Conservation (phyloP, 2,329 filamentous ascomycete species). For the Fusarium sp. region DNA sequence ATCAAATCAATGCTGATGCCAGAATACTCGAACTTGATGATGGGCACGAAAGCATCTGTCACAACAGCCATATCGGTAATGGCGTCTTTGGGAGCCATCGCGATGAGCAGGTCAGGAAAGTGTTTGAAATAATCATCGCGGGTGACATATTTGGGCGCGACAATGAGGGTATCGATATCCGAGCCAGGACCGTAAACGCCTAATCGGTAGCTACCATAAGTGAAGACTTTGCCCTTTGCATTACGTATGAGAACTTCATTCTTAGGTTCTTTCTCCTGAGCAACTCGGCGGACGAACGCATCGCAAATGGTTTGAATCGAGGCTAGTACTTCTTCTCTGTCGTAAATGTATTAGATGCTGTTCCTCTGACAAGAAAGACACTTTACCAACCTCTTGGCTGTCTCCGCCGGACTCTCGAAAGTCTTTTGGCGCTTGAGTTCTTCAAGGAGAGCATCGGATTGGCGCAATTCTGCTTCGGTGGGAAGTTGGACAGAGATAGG, state of each 20-base stretch:
- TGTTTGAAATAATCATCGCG: slow-evolving; percentile 92
- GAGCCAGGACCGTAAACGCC: slow-evolving; percentile 96
- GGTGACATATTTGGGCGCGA: slow-evolving; percentile 89
- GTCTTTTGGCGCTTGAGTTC: slow-evolving; percentile 92
- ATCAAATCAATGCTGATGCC: slow-evolving; percentile 97
- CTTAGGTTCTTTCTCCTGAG: slow-evolving; percentile 76
- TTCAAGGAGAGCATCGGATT: slow-evolving; percentile 83
- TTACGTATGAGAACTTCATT: slow-evolving; percentile 83
- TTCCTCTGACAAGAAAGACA: background rate
- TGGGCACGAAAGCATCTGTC: slow-evolving; percentile 91
- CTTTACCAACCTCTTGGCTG: slow-evolving; percentile 77
- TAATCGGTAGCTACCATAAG: slow-evolving; percentile 94
- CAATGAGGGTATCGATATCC: slow-evolving; percentile 96
- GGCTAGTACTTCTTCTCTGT: slow-evolving; percentile 70
- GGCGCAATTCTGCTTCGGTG: slow-evolving; percentile 79
- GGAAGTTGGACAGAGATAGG: slow-evolving; percentile 85
- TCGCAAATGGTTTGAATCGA: slow-evolving; percentile 84
- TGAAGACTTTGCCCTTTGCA: slow-evolving; percentile 92
- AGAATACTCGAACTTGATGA: slow-evolving; percentile 94
- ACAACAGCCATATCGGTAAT: slow-evolving; percentile 89
- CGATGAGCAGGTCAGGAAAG: slow-evolving; percentile 83
- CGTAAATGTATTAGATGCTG: slow-evolving; percentile 21
- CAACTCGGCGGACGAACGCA: slow-evolving; percentile 88
- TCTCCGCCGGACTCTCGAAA: slow-evolving; percentile 87
- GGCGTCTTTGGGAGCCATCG: slow-evolving; percentile 81